Evolutionary conservation across 2,329 filamentous ascomycete species (phyloP).

Genomic region (Pyrenochaeta sp.): DNA sequence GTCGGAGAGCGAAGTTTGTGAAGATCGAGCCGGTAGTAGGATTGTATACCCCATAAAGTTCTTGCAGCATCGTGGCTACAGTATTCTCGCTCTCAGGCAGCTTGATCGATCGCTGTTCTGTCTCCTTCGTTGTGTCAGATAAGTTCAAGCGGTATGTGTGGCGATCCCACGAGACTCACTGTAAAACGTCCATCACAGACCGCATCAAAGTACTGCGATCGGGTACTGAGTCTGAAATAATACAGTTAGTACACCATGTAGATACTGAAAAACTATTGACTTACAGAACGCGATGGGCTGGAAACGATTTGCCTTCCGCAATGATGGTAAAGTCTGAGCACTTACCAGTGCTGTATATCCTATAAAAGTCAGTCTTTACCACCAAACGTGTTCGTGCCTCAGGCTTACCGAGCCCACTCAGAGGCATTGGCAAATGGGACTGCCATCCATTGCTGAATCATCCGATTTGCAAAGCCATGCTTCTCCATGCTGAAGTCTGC

Average conservation of each 20-base stretch:
- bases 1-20: slow-evolving; percentile 23
- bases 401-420: slow-evolving; percentile 21
- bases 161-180: slow-evolving; percentile 6
- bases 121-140: slow-evolving; percentile 22
- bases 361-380: slow-evolving; percentile 7
- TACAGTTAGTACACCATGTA: neutral
- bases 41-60: slow-evolving; percentile 30
- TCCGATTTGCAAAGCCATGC: slow-evolving; percentile 7
- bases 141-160: neutral
- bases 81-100: slow-evolving; percentile 25
- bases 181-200: slow-evolving; percentile 25
- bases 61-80: slow-evolving; percentile 20
- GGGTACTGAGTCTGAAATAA: slow-evolving; percentile 21
- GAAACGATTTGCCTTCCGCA: slow-evolving; percentile 21
- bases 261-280: neutral
- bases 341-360: slow-evolving; percentile 24
- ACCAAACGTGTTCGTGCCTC: neutral
- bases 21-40: slow-evolving; percentile 27
- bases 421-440: slow-evolving; percentile 1
- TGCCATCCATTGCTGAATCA: slow-evolving; percentile 9
- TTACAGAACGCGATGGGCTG: slow-evolving; percentile 30
- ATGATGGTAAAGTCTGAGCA: slow-evolving; percentile 32
- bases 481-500: slow-evolving; percentile 23
- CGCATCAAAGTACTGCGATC: slow-evolving; percentile 29
- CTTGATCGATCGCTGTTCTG: slow-evolving; percentile 8